Conservation (phyloP, 176 grass and related monocot species). For the Ananas comosus region DNA sequence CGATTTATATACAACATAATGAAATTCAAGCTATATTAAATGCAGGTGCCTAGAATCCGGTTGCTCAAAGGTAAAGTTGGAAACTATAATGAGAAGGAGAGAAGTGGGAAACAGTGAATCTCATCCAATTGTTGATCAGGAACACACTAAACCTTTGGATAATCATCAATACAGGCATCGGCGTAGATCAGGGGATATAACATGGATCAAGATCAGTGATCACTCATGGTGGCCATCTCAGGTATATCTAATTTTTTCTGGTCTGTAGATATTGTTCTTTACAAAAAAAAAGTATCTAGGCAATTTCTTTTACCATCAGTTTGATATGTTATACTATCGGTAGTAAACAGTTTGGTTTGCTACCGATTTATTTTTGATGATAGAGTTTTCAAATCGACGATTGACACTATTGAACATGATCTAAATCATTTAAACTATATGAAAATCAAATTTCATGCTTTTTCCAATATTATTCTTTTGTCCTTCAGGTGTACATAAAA, state of each 20-base stretch:
- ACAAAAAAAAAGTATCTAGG: too few relatives aligned
- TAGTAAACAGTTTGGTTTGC: too few relatives aligned
- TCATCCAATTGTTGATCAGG: background rate
- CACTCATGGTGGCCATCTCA: conserved; percentile 89
- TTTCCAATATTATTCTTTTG: too few relatives aligned
- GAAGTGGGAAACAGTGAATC: background rate
- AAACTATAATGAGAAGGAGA: background rate
- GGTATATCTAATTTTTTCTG: conserved; percentile 26
- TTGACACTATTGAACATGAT: too few relatives aligned
- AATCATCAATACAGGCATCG: background rate
- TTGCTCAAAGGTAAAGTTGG: background rate
- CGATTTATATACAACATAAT: background rate
- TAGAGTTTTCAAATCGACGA: too few relatives aligned
- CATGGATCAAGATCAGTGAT: conserved; percentile 55
- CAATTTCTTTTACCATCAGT: too few relatives aligned
- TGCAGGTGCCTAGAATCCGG: background rate
- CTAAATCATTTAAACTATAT: too few relatives aligned
- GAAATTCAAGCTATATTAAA: background rate
- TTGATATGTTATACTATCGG: too few relatives aligned
- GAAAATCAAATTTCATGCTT: too few relatives aligned
- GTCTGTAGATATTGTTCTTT: too few relatives aligned
- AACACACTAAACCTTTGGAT: background rate
- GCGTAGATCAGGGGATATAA: conserved; percentile 58
- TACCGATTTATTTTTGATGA: too few relatives aligned
- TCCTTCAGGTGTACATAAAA: too few relatives aligned